Evolutionary conservation across 1,284 basidiomycete genomes (phyloP), one percentile per base, ranked within the genome.

Genomic region (Cryptococcus sp.): DNA sequence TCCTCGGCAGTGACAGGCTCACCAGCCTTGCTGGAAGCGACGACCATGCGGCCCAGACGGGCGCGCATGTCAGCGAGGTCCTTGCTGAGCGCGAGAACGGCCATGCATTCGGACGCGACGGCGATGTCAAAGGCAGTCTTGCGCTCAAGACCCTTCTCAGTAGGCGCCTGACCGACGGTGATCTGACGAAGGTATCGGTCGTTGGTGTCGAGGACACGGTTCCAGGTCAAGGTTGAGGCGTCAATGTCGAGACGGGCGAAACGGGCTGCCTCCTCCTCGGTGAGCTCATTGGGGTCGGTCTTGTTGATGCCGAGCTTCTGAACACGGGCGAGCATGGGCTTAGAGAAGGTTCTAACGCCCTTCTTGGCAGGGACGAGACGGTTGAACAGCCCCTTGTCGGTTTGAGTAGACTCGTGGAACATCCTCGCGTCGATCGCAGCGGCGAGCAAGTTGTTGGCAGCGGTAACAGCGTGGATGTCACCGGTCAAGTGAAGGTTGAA

Each of bases 91-190:
- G 95, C 96, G 47, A 99, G 84, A 31, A 99, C 96, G 31, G 95
- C 95, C 95, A 99, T 99, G 73, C 90, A 91, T 81, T 99, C 95
- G 74, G 91, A 94, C 16, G 94, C 95, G 49, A 99, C 95, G 50
- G 94, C 86, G 68, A 99, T 99, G 79, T 99, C 96, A 75, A 95
- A 99, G 31, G 91, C 93, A 44, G 94, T 89, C 65, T 89, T 86
- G 59, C 95, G 88, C 61, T 89, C 87, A 71, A 90, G 86, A 25
- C 94, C 95, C 78, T 93, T 85, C 79, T 99, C 95, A 4, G 94
- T 95, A 15, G 88, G 74, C 53, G 89, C 89, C 69, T 92, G 90
- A 35, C 96, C 96, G 56, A 97, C 84, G 45, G 91, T 93, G 74
- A 99, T 89, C 80, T 91, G 92, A 60, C 95, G 90, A 67, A 99